Evolutionary conservation across 1,139 yeast species (phyloP), one percentile per base, ranked within the genome.

Genomic region (Candida tetrigidarum): DNA sequence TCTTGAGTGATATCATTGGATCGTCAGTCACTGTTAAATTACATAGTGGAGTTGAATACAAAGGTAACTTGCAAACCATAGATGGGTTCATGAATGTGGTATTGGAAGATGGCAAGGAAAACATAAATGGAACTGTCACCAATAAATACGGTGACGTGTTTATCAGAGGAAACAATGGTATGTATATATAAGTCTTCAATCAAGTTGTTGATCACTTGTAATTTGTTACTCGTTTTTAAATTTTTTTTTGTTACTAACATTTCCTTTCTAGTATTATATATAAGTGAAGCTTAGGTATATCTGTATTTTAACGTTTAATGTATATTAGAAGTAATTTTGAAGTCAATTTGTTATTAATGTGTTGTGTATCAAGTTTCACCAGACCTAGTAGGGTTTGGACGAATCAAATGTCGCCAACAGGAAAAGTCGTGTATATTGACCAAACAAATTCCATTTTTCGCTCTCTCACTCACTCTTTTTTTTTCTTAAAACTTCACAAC

Each of bases 71-170:
- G 48, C 95, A 89, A 56, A 88, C 97, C 40, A 92, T 93, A 46
- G 99, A 93, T 62, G 98, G 99, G 12, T 95, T 84, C 68, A 92
- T 93, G 97, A 95, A 95, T 66, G 86, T 93, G 45, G 96, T 93
- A 4, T 75, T 93, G 56, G 91, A 86, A 48, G 78, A 83, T 44
- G 83, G 96, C 3, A 75, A 79, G 42, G 98, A 93, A 62, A 70
- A 71, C 39, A 80, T 81, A 22, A 78, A 80, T 43, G 84, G 83
- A 12, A 70, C 71, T 42, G 71, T 76, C 41, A 82, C 83, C 47
- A 79, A 77, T 45, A 63, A 64, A 37, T 88, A 85, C 58, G 92
- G 90, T 32, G 98, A 93, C 64, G 95, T 92, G 15, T 95, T 93
- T 64, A 82, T 93, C 51, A 84, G 99, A 68, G 99, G 99, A 34